A percentile compares a stretch with the other conserved stretches of the same genome.
Conservation (phyloP, 2,329 filamentous ascomycete genomes). For the Xylaria sp. region DNA sequence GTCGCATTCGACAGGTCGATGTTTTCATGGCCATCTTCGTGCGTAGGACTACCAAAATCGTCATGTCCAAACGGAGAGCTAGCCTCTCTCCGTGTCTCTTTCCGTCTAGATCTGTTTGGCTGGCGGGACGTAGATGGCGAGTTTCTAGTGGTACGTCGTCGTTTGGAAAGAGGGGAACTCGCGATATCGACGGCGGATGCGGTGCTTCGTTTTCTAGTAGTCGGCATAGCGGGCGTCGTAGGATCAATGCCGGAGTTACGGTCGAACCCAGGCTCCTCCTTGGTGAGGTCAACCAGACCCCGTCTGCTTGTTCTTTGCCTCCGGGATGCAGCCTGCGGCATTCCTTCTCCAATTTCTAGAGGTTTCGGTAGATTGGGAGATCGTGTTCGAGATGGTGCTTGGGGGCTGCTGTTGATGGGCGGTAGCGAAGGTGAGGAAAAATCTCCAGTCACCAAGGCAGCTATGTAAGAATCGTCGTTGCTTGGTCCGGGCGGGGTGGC, state of each 20-base stretch:
- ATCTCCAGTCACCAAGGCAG: slow-evolving; percentile 25
- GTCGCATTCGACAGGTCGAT: slow-evolving; percentile 49
- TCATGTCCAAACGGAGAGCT: slow-evolving; percentile 35
- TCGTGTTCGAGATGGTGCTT: slow-evolving; percentile 12
- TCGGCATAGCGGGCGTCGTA: slow-evolving; percentile 28
- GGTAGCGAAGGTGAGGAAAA: slow-evolving; percentile 39
- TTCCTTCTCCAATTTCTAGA: slow-evolving; percentile 23
- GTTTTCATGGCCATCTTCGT: slow-evolving; percentile 32
- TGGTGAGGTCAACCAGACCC: slow-evolving; percentile 29
- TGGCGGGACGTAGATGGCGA: slow-evolving; percentile 24
- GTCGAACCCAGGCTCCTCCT: slow-evolving; percentile 30
- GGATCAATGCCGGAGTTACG: slow-evolving; percentile 25
- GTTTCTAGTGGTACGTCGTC: slow-evolving; percentile 26
- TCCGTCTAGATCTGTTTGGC: slow-evolving; percentile 28
- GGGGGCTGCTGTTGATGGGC: slow-evolving; percentile 30
- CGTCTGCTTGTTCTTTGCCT: slow-evolving; percentile 24
- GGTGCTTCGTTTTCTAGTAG: slow-evolving; percentile 25
- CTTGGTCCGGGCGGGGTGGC: slow-evolving; percentile 3
- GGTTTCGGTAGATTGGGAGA: slow-evolving; percentile 18
- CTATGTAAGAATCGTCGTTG: slow-evolving; percentile 30
- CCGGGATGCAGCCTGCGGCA: slow-evolving; percentile 24
- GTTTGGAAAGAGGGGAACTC: slow-evolving; percentile 12
- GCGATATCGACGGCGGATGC: slow-evolving; percentile 8
- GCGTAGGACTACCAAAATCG: slow-evolving; percentile 5
- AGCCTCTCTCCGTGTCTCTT: slow-evolving; percentile 31